Conservation (phyloP, 495 filamentous ascomycete genomes). For the Haplographium delicatum region DNA sequence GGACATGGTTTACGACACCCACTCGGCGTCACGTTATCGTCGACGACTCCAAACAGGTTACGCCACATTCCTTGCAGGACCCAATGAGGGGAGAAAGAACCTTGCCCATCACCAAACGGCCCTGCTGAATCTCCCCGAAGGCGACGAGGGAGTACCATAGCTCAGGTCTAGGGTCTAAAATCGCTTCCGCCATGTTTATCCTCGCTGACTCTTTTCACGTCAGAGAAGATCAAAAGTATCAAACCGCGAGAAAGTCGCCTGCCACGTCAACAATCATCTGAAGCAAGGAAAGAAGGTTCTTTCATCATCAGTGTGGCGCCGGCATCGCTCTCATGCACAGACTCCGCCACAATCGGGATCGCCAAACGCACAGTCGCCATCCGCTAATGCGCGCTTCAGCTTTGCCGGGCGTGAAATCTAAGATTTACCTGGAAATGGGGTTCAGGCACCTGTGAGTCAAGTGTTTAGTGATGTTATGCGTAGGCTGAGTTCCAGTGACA, state of each 20-base stretch:
- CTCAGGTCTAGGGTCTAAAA: background rate
- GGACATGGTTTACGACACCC: slow-evolving; percentile 12
- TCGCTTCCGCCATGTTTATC: background rate
- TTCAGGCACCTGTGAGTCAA: background rate
- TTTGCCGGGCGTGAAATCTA: slow-evolving; percentile 14
- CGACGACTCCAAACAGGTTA: slow-evolving; percentile 4
- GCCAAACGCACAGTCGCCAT: slow-evolving; percentile 5
- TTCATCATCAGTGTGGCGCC: slow-evolving; percentile 21
- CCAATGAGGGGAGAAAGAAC: slow-evolving; percentile 20
- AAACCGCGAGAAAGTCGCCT: slow-evolving; percentile 11
- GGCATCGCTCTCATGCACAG: slow-evolving; percentile 13
- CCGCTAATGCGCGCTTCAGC: slow-evolving; percentile 24
- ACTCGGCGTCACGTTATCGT: slow-evolving; percentile 22
- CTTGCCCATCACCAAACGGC: slow-evolving; percentile 8
- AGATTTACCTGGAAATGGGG: slow-evolving; percentile 4
- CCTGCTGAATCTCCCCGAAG: background rate
- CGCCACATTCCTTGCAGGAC: background rate
- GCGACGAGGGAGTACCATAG: too few relatives aligned
- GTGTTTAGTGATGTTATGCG: background rate
- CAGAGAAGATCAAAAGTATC: background rate
- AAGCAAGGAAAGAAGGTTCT: too few relatives aligned
- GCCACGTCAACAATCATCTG: slow-evolving; percentile 21
- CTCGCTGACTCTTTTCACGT: background rate
- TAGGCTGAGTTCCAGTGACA: too few relatives aligned
- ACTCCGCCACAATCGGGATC: slow-evolving; percentile 19